phyloP scores from a whole-genome alignment of 2,329 filamentous ascomycete genomes.

The Xylariales sp. region DNA sequence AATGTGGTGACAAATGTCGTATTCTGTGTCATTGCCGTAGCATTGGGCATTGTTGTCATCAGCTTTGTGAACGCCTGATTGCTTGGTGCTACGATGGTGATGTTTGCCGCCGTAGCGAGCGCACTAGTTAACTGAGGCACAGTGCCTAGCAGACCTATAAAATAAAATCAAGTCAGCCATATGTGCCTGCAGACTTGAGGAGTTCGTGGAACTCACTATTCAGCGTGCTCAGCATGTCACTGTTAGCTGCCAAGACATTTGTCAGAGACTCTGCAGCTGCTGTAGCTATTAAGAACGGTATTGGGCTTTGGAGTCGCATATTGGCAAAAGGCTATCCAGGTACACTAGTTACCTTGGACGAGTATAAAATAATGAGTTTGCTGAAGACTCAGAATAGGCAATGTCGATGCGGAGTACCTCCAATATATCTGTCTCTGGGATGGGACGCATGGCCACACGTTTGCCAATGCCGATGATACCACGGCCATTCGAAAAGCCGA shows the following conservation, averaged over 20 bases:
- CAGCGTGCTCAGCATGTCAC: constrained; percentile 10
- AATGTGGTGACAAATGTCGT: constrained; percentile 5
- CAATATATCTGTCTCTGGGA: too few relatives aligned
- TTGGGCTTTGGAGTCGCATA: constrained; percentile 7
- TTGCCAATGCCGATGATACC: too few relatives aligned
- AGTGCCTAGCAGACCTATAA: constrained; percentile 13
- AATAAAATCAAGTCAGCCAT: background rate
- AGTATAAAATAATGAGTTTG: too few relatives aligned
- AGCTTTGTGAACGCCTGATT: constrained; percentile 31
- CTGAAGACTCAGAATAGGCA: too few relatives aligned
- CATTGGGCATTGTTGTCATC: constrained; percentile 23
- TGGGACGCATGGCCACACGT: too few relatives aligned
- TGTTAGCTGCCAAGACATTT: constrained; percentile 10
- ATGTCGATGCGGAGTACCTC: too few relatives aligned
- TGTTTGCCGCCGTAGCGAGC: constrained; percentile 7
- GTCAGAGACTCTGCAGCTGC: constrained; percentile 9
- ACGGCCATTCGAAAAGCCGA: too few relatives aligned
- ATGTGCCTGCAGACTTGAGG: background rate
- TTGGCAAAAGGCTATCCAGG: constrained; percentile 6
- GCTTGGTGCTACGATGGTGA: constrained; percentile 28
- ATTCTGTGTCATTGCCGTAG: constrained; percentile 19
- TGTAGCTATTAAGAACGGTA: constrained; percentile 6
- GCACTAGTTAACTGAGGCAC: constrained; percentile 10
- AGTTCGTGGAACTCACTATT: constrained; percentile 7
- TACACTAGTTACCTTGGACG: too few relatives aligned